A percentile compares a stretch with the other conserved stretches of the same genome.
Evolutionary conservation across 306 rosid genomes (phyloP).

Genomic region (Trichosanthes truncata): DNA sequence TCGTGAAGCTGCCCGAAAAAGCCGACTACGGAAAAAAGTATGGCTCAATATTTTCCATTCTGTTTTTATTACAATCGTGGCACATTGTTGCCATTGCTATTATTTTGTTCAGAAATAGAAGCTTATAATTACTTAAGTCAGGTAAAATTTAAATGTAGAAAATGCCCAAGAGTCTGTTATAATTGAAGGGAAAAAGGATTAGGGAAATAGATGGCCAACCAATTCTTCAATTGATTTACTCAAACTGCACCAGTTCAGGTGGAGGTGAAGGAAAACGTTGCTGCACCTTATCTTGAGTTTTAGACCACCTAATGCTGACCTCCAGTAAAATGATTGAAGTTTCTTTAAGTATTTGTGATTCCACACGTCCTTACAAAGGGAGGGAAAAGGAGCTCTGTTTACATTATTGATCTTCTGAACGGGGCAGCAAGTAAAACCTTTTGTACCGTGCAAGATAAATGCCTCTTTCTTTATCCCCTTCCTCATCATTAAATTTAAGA

Average conservation of each 20-base stretch:
- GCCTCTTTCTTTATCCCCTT: not conserved
- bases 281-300: not conserved
- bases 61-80: not conserved
- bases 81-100: not conserved
- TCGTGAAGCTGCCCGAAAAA: constrained; percentile 82
- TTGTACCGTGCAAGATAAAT: not conserved
- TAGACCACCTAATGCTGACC: not conserved
- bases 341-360: not conserved
- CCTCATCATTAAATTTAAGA: not conserved
- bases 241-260: too few relatives aligned
- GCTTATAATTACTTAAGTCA: not conserved
- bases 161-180: not conserved
- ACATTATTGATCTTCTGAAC: not conserved
- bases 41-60: not conserved
- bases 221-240: too few relatives aligned
- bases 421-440: not conserved
- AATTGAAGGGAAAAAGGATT: too few relatives aligned
- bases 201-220: too few relatives aligned
- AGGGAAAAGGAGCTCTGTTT: not conserved
- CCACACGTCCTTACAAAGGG: not conserved
- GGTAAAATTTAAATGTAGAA: not conserved
- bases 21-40: constrained; percentile 69
- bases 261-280: not conserved
- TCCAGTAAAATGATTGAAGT: not conserved
- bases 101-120: not conserved